Evolutionary conservation across 108 stramenopile genomes (phyloP).

Genomic region (Fragilaria radians): DNA sequence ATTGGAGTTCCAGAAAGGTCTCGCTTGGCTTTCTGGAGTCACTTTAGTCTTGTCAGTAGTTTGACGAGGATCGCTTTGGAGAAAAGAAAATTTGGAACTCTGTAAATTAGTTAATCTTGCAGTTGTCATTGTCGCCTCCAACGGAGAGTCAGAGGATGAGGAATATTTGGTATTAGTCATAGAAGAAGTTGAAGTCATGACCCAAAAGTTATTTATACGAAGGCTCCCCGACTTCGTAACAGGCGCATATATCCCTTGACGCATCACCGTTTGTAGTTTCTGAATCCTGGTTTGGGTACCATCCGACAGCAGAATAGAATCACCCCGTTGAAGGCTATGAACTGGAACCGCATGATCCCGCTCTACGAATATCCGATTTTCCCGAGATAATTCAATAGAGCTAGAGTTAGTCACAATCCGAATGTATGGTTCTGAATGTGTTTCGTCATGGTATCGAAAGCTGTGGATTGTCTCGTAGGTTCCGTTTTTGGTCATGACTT

Average conservation of each 20-base stretch:
- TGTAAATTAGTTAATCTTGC: no score
- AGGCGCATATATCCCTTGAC: neutral
- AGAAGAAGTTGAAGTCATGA: no score
- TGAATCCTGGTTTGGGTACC: neutral
- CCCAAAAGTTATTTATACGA: no score
- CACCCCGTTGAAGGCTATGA: neutral
- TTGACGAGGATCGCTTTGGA: no score
- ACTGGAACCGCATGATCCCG: neutral
- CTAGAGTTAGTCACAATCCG: neutral
- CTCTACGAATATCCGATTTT: neutral
- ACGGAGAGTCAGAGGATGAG: no score
- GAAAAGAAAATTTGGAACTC: no score
- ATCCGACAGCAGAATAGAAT: neutral
- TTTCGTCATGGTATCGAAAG: neutral
- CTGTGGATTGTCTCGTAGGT: neutral
- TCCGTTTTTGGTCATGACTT: neutral
- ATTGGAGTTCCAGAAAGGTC: no score
- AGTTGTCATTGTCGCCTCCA: no score
- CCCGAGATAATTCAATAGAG: neutral
- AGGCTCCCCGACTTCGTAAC: neutral
- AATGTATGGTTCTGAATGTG: neutral
- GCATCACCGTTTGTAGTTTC: neutral
- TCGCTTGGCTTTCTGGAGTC: no score
- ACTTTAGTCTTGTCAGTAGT: no score
- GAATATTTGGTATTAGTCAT: no score